A percentile compares a stretch with the other conserved stretches of the same genome.
Conservation (phyloP, 768 basidiomycete species). For the Galerina marginata region DNA sequence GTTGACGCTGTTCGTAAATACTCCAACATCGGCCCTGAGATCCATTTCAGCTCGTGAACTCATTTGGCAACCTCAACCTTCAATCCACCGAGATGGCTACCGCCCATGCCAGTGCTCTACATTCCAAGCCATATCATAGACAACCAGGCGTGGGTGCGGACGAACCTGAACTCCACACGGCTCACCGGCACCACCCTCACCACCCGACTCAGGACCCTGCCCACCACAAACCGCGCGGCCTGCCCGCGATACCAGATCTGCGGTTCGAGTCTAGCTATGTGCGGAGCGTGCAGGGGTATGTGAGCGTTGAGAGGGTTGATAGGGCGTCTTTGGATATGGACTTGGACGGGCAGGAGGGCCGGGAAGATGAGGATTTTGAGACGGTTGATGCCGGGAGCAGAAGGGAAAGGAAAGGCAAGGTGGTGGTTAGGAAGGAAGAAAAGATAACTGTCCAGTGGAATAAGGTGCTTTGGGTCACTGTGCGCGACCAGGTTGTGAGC, state of each 20-base stretch:
- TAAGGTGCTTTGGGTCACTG: constrained; percentile 64
- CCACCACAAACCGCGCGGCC: constrained; percentile 26
- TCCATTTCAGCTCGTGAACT: no score
- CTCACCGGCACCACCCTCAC: not conserved
- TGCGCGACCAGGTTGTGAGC: constrained; percentile 70
- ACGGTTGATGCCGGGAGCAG: constrained; percentile 26
- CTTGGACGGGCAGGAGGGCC: constrained; percentile 10
- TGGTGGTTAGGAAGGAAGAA: constrained; percentile 21
- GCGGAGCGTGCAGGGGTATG: constrained; percentile 58
- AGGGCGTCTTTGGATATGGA: not conserved
- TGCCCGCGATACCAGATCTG: constrained; percentile 72
- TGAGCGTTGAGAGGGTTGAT: constrained; percentile 43
- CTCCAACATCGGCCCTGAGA: no score
- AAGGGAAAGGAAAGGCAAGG: constrained; percentile 25
- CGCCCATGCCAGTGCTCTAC: no score
- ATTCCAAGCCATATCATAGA: no score
- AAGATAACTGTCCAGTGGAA: constrained; percentile 60
- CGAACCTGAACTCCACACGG: no score
- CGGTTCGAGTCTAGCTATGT: constrained; percentile 79
- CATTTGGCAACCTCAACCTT: no score
- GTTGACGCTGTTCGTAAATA: no score
- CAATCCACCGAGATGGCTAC: no score
- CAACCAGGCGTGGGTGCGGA: no score
- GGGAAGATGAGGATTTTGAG: constrained; percentile 38
- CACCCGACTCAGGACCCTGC: not conserved